Conservation (phyloP, 2,329 filamentous ascomycete genomes). For the Aspergillus cejpii region DNA sequence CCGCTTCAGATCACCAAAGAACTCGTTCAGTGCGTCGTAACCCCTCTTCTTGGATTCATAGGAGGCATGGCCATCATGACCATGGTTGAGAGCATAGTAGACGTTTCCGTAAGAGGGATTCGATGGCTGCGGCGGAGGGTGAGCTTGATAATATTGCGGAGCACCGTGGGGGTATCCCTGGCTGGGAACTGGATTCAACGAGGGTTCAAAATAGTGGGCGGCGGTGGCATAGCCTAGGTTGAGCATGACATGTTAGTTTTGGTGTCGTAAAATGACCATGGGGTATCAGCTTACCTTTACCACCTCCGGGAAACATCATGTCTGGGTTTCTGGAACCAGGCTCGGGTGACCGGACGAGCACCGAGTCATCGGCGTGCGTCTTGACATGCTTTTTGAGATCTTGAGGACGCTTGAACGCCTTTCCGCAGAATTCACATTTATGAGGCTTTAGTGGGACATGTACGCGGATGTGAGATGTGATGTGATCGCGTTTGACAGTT, state of each 20-base stretch:
- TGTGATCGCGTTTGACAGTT: constrained; percentile 97
- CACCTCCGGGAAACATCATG: constrained; percentile 33
- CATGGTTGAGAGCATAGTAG: constrained; percentile 66
- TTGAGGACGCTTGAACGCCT: constrained; percentile 98
- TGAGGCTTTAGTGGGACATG: constrained; percentile 99
- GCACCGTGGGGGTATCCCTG: constrained; percentile 39
- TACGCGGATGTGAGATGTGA: constrained; percentile 96
- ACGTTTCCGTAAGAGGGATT: constrained; percentile 62
- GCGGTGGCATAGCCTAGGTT: constrained; percentile 29
- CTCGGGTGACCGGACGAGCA: constrained; percentile 60
- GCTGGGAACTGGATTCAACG: constrained; percentile 45
- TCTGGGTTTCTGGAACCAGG: constrained; percentile 46
- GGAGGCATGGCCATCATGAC: constrained; percentile 55
- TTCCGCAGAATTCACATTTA: constrained; percentile 97
- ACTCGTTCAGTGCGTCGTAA: constrained; percentile 86
- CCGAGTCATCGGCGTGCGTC: constrained; percentile 94
- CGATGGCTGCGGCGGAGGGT: constrained; percentile 48
- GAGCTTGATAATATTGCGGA: constrained; percentile 49
- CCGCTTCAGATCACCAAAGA: constrained; percentile 88
- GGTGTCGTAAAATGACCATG: background rate
- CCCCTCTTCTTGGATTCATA: constrained; percentile 74
- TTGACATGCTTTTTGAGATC: constrained; percentile 99
- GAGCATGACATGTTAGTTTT: constrained; percentile 5
- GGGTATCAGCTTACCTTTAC: constrained; percentile 28
- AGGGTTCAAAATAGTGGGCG: constrained; percentile 52